These are phyloP conservation scores for Ceratobasidium sp. DNA, from an alignment of 1,284 basidiomycete genomes.

Conservation along the genomic window DNA sequence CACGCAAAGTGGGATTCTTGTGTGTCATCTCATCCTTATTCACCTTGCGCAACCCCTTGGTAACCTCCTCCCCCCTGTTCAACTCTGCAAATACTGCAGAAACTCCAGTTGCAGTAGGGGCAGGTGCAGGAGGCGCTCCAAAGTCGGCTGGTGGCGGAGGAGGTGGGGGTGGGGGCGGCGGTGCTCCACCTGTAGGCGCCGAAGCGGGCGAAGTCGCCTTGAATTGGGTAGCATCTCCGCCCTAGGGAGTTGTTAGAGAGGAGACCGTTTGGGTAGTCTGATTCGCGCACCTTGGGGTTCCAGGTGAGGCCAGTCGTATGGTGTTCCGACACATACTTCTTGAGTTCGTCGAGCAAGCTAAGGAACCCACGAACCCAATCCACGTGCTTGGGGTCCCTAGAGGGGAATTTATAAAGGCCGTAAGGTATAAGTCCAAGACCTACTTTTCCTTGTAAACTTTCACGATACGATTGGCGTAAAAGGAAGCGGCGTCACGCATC, in stretches of 20 bases:
- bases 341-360: constrained; percentile 77
- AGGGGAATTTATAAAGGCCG: constrained; percentile 34
- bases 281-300: constrained; percentile 78
- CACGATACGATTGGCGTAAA: constrained; percentile 90
- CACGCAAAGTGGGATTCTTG: constrained; percentile 91
- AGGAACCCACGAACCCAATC: constrained; percentile 87
- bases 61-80: constrained; percentile 90
- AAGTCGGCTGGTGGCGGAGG: constrained; percentile 66
- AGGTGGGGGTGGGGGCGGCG: constrained; percentile 55
- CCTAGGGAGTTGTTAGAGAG: constrained; percentile 54
- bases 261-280: background rate
- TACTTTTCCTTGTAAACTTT: constrained; percentile 94
- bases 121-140: constrained; percentile 54
- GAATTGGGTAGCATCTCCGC: constrained; percentile 66
- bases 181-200: constrained; percentile 47
- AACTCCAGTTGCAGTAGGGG: constrained; percentile 62
- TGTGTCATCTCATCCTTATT: constrained; percentile 98
- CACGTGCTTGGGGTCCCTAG: constrained; percentile 84
- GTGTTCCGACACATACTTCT: constrained; percentile 85
- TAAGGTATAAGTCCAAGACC: constrained; percentile 48
- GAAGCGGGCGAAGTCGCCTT: constrained; percentile 50
- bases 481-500: constrained; percentile 87
- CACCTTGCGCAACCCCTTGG: constrained; percentile 91
- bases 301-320: constrained; percentile 90
- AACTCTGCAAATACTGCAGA: constrained; percentile 94